Conservation (phyloP, 2,329 filamentous ascomycete species). For the Coniochaeta hoffmannii region DNA sequence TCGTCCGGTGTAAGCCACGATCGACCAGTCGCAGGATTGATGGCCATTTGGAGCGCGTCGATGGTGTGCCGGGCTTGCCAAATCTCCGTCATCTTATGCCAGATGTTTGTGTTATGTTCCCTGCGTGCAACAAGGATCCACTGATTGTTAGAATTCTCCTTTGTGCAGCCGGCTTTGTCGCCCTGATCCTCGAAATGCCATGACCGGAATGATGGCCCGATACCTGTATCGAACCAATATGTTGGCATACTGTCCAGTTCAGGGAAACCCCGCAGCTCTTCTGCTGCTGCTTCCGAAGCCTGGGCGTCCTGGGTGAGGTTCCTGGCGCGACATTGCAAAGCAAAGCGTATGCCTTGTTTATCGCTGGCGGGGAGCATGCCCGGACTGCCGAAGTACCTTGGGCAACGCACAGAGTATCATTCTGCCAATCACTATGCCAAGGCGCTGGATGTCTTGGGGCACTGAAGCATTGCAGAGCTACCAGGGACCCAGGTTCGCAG, state of each 20-base stretch:
- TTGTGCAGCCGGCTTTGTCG: constrained; percentile 4
- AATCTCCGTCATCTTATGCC: constrained; percentile 20
- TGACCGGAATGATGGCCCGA: constrained; percentile 10
- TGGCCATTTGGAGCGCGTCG: constrained; percentile 14
- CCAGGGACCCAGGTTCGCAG: constrained; percentile 2
- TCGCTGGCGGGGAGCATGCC: not conserved
- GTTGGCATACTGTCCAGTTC: constrained; percentile 10
- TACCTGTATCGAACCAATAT: constrained; percentile 18
- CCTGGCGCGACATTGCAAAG: not conserved
- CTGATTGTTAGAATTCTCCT: constrained; percentile 7
- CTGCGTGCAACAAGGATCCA: constrained; percentile 17
- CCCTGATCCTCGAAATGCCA: constrained; percentile 9
- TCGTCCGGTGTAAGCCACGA: constrained; percentile 13
- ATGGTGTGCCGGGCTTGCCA: constrained; percentile 18
- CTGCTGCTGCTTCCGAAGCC: constrained; percentile 4
- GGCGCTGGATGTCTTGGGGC: not conserved
- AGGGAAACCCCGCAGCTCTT: constrained; percentile 9
- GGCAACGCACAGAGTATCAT: constrained; percentile 11
- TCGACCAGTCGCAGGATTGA: constrained; percentile 11
- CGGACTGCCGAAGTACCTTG: constrained; percentile 6
- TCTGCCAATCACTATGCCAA: constrained; percentile 2
- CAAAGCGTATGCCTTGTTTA: not conserved
- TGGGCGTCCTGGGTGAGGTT: constrained; percentile 10
- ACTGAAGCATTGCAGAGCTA: constrained; percentile 5
- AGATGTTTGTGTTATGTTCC: constrained; percentile 19